A percentile compares a stretch with the other conserved stretches of the same genome.
Evolutionary conservation across 345 rosid species (phyloP).

Genomic region (Eucalyptus camaldulensis): DNA sequence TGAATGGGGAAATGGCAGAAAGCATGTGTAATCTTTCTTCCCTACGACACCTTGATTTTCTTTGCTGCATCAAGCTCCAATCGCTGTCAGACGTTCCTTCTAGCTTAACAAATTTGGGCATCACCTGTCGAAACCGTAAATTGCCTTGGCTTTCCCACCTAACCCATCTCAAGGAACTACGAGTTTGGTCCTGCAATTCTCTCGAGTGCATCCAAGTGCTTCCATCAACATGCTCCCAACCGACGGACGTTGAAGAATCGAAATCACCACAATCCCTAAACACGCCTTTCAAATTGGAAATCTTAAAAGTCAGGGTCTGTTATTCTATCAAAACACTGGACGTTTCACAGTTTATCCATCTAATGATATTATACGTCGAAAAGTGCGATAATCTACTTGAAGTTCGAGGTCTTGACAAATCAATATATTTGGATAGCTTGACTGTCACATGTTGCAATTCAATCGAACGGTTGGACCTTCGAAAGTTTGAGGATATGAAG

Average conservation of each 20-base stretch:
- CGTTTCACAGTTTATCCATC: not conserved
- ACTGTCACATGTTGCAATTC: accelerated
- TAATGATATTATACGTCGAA: not conserved
- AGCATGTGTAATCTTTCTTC: not conserved
- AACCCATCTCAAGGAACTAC: not conserved
- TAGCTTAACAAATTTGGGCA: not conserved
- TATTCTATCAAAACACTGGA: not conserved
- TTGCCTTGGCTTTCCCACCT: not conserved
- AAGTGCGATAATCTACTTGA: not conserved
- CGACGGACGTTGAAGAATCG: not conserved
- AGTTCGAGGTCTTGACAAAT: not conserved
- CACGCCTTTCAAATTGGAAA: not conserved
- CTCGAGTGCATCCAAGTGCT: not conserved
- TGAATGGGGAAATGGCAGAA: not conserved
- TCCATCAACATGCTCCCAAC: not conserved
- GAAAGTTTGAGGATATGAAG: not conserved
- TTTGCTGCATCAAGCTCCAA: accelerated
- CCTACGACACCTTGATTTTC: not conserved
- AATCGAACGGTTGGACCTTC: not conserved
- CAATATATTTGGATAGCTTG: not conserved
- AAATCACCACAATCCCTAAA: not conserved
- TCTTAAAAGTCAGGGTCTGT: not conserved
- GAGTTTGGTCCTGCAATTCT: accelerated
- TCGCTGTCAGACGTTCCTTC: not conserved
- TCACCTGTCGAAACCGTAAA: not conserved